Conservation (phyloP, 2,329 filamentous ascomycete species). For the Fonsecaea nubica region DNA sequence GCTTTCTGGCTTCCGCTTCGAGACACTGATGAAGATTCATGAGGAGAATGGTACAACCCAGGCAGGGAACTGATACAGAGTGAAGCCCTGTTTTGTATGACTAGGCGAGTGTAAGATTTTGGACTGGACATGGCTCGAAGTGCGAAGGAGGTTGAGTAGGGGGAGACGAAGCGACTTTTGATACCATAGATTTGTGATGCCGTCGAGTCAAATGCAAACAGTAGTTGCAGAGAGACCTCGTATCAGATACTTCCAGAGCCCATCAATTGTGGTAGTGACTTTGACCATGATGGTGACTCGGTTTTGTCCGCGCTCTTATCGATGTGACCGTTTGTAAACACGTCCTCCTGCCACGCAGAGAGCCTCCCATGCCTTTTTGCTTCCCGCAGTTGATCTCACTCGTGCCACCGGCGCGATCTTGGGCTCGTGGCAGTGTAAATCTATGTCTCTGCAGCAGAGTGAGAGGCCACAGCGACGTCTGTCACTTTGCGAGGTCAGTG, state of each 20-base stretch:
- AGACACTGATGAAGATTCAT: constrained; percentile 26
- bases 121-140: background rate
- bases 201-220: background rate
- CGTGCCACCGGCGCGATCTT: background rate
- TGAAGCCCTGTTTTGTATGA: constrained; percentile 24
- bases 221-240: background rate
- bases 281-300: background rate
- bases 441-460: background rate
- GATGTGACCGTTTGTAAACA: background rate
- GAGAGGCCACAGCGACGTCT: background rate
- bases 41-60: constrained; percentile 19
- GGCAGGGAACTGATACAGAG: background rate
- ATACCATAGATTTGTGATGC: background rate
- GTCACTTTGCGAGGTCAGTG: background rate
- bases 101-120: constrained; percentile 18
- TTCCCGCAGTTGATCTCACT: background rate
- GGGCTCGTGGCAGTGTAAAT: background rate
- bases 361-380: background rate
- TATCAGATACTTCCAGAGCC: background rate
- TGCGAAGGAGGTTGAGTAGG: background rate
- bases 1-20: constrained; percentile 14
- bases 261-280: background rate
- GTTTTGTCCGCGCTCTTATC: background rate
- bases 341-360: background rate
- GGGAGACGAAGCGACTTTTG: background rate